Percentiles rank a stretch among this genome's conserved stretches.
Conservation (phyloP, 2,329 filamentous ascomycete species). For the Microdochium paspali region DNA sequence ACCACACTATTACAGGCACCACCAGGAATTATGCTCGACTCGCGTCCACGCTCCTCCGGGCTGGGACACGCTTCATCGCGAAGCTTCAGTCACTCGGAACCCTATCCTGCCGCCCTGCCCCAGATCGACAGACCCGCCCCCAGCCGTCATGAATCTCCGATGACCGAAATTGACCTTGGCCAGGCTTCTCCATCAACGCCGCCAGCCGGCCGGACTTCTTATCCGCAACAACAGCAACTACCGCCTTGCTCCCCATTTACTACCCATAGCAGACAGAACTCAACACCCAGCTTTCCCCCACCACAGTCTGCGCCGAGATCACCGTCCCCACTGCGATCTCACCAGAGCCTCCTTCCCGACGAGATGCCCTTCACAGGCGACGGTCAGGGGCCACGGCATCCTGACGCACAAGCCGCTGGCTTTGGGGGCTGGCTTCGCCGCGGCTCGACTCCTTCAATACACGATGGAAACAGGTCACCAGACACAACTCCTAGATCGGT, state of each 20-base stretch:
- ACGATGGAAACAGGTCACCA: slow-evolving; percentile 13
- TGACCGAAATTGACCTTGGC: neutral
- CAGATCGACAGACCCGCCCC: neutral
- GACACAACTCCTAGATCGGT: slow-evolving; percentile 22
- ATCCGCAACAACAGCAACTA: neutral
- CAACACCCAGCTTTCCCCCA: neutral
- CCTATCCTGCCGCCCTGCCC: neutral
- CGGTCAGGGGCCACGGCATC: slow-evolving; percentile 16
- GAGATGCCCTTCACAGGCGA: slow-evolving; percentile 35
- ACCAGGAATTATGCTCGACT: neutral
- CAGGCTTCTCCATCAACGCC: neutral
- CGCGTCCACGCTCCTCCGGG: neutral
- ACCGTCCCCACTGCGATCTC: neutral
- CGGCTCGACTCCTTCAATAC: slow-evolving; percentile 12
- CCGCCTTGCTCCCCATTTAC: neutral
- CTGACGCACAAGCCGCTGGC: slow-evolving; percentile 16
- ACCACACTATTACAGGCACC: no score
- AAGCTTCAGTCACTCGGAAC: neutral
- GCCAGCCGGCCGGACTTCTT: neutral
- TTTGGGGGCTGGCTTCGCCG: slow-evolving; percentile 22
- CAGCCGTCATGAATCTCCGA: neutral
- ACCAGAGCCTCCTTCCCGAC: slow-evolving; percentile 11
- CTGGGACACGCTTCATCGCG: neutral
- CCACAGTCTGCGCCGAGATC: neutral
- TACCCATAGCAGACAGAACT: neutral